Base-by-base conservation (phyloP, 2,329 filamentous ascomycete genomes). In the Didymella glomerata region DNA sequence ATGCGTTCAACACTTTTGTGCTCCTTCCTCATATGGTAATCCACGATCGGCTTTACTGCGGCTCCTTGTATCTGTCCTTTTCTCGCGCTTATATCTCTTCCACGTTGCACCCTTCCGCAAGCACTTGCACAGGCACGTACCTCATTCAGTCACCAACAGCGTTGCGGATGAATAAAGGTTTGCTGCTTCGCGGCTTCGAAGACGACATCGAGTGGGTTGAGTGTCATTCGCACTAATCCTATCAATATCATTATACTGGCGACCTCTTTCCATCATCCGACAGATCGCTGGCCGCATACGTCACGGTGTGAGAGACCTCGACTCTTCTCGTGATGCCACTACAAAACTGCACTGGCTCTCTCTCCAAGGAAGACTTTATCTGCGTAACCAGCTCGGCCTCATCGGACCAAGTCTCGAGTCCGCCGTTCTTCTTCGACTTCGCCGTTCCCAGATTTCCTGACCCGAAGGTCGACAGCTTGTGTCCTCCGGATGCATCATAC, bases 351-450 rank as follows among this genome's bases (percentile, higher is more conserved):
- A 28, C 13, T 10, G 45, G 32, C 10, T 54, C 24, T 22, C 25
- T 3, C 7, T 59, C 56, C 27, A 59, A 11, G 2, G 56, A 54
- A 5, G 56, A 54, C 24, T 53, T 53, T 5, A 59, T 50, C 47
- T 54, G 52, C 2, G 48, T 61, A n/a, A 61, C 58, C 11, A 61
- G 53, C 22, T 56, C 48, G 9, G 53, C 48, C n/a, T 61, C 58
- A 27, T 61, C 58, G 16, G 52, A 57, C 48, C 47, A 57, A 9
- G 53, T 49, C 30, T 49, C 53, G 2, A 52, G 41, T 6, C 44
- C 48, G 6, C 10, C 25, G 16, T 48, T 25, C 18, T 45, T 48
- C 25, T 36, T 51, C 1, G 34, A 34, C 36, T 54, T 61, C 16
- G 18, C 30, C 11, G 53, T 57, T 8, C 40, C 56, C 14, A 54